Evolutionary conservation across 495 filamentous ascomycete species (phyloP).

Genomic region (Friedmanniomyces endolithicus): DNA sequence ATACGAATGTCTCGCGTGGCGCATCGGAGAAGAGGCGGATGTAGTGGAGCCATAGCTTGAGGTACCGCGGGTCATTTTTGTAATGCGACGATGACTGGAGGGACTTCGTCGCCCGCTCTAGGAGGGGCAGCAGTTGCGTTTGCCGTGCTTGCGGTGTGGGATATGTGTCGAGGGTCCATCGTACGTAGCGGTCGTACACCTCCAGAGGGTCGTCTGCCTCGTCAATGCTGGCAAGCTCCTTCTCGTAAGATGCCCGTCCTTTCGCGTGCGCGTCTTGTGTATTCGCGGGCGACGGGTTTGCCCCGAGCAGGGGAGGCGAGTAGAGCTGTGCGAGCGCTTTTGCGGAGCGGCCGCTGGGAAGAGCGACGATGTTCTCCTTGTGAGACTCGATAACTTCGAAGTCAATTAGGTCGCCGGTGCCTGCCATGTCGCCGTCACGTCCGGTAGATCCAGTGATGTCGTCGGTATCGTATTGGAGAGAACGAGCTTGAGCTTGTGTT

Average conservation of each 20-base stretch:
- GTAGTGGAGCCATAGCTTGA: conserved; percentile 88
- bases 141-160: conserved; percentile 84
- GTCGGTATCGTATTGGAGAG: background rate
- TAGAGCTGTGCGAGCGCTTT: conserved; percentile 77
- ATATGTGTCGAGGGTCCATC: conserved; percentile 91
- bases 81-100: conserved; percentile 79
- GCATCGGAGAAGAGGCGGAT: conserved; percentile 85
- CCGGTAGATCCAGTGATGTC: background rate
- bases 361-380: conserved; percentile 93
- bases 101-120: conserved; percentile 82
- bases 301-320: conserved; percentile 46
- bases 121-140: conserved; percentile 73
- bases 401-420: conserved; percentile 54
- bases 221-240: conserved; percentile 59
- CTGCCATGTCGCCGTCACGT: conserved; percentile 17
- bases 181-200: conserved; percentile 89
- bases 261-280: conserved; percentile 65
- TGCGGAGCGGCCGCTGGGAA: conserved; percentile 83
- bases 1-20: conserved; percentile 83
- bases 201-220: conserved; percentile 94
- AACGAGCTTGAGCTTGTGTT: background rate
- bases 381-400: conserved; percentile 93
- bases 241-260: conserved; percentile 72
- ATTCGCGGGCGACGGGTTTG: conserved; percentile 45
- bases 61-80: conserved; percentile 85